Evolutionary conservation across 345 rosid genomes (phyloP), one percentile per base, ranked within the genome.

Genomic region (Eucalyptus globulus): DNA sequence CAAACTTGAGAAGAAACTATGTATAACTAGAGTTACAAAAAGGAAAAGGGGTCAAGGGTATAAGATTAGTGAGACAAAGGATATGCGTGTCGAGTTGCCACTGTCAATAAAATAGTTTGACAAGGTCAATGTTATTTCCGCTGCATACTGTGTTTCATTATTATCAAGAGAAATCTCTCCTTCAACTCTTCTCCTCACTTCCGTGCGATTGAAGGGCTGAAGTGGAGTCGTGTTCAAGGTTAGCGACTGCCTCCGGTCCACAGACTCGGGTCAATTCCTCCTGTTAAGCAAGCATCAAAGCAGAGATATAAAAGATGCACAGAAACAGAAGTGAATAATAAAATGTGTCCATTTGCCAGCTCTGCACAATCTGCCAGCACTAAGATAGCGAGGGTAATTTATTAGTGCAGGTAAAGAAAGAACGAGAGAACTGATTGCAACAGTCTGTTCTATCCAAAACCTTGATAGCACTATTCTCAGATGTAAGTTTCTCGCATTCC

Each of bases 391-490:
- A 7, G 9, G 47, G 27, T 72, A 72, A 72, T 34, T 72, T 43
- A 21, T 37, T 43, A 37, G 81, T 21, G 26, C 45, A 7, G 45
- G 27, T 40, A 40, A 60, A 51, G 22, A 40, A 53, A 51, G 87
- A 83, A 53, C 11, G 44, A 27, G 21, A 43, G 4, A 40, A 51
- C 27, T 22, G 85, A 76, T 40, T 76, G 85, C 85, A 76, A 40
- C 85, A 40, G 47, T 76, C 85, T 76, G 85, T 12, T 76, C 45
- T 51, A 19, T 12, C 24, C 34, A 50, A 13, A 86, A 96, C 99
- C 99, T 97, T 96, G n/a, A 98, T 95, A 40, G 97, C 94, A 87
- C 88, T 91, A 86, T 98, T 98, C 91, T 97, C 98, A 1, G 98
- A 90, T 91, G 95, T 94, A 86, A 98, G 99, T 93, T 97, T 96